phyloP scores from a whole-genome alignment of 768 basidiomycete species.

The Suillus paluster region DNA sequence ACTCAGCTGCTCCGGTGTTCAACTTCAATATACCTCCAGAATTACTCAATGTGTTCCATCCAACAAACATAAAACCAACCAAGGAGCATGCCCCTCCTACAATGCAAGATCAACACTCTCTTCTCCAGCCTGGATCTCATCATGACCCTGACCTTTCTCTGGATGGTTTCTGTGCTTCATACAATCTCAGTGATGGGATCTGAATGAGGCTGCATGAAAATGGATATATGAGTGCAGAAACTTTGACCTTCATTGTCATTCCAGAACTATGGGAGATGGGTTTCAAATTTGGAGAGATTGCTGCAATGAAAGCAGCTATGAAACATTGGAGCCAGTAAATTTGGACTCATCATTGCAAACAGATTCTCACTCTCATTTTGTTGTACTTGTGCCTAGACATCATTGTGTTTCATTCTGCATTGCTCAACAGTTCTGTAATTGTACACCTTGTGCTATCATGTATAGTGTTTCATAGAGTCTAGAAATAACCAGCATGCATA shows the following conservation, averaged over 20 bases:
- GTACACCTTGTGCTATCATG: neutral
- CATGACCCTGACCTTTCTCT: neutral
- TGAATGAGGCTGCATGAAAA: neutral
- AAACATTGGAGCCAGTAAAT: neutral
- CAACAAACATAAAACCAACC: neutral
- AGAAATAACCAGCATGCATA: constrained; percentile 18
- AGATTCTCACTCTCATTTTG: neutral
- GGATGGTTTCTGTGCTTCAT: neutral
- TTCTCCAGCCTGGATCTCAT: neutral
- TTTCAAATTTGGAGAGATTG: constrained; percentile 3
- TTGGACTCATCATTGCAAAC: too few species aligned
- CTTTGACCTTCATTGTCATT: neutral
- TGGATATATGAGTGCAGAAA: neutral
- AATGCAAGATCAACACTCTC: neutral
- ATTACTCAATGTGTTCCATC: neutral
- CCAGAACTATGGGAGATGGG: neutral
- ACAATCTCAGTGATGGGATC: neutral
- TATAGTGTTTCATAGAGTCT: neutral
- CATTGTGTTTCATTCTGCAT: too few species aligned
- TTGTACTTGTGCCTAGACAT: neutral
- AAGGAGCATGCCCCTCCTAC: neutral
- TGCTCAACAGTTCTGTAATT: too few species aligned
- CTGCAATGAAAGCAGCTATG: neutral
- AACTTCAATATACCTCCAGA: neutral
- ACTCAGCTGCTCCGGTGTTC: neutral